phyloP scores from a whole-genome alignment of 2,329 filamentous ascomycete genomes.

The Teratosphaeria zuluensis region DNA sequence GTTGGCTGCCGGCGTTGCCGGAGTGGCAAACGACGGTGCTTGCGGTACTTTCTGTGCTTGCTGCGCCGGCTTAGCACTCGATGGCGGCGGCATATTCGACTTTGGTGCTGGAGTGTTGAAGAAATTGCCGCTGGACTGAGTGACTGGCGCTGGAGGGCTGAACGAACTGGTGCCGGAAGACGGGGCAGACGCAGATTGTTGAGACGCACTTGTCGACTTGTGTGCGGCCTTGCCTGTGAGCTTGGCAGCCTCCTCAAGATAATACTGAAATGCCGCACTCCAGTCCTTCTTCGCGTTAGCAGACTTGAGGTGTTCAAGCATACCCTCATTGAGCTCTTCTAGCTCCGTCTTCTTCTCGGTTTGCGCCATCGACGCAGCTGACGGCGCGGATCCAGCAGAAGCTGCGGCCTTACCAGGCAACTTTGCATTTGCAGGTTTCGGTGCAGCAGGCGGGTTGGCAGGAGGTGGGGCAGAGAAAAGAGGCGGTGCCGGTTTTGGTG shows the following conservation, averaged over 20 bases:
- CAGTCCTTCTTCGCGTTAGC: conserved; percentile 19
- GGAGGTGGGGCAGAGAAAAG: not conserved
- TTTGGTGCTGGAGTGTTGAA: not conserved
- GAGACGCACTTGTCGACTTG: not conserved
- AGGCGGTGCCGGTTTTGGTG: not conserved
- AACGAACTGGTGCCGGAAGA: not conserved
- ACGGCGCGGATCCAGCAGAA: not conserved
- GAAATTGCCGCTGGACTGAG: not conserved
- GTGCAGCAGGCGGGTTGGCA: not conserved
- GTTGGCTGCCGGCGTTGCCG: conserved; percentile 1
- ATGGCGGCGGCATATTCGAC: not conserved
- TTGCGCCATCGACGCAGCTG: not conserved
- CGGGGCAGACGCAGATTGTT: not conserved
- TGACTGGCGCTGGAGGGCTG: not conserved
- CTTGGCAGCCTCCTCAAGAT: conserved; percentile 14
- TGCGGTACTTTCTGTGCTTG: not conserved
- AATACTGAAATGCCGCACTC: conserved; percentile 19
- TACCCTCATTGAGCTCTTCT: conserved; percentile 18
- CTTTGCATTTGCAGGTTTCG: not conserved
- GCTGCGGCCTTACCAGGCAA: not conserved
- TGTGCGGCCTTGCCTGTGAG: conserved; percentile 10
- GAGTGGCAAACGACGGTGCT: not conserved
- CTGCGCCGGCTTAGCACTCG: not conserved
- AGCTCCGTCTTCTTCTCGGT: conserved; percentile 5
- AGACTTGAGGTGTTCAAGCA: conserved; percentile 16